Evolutionary conservation across 192 early-diverging fungal genomes (phyloP), one percentile per base, ranked within the genome.

Genomic region (Linnemannia zychae): DNA sequence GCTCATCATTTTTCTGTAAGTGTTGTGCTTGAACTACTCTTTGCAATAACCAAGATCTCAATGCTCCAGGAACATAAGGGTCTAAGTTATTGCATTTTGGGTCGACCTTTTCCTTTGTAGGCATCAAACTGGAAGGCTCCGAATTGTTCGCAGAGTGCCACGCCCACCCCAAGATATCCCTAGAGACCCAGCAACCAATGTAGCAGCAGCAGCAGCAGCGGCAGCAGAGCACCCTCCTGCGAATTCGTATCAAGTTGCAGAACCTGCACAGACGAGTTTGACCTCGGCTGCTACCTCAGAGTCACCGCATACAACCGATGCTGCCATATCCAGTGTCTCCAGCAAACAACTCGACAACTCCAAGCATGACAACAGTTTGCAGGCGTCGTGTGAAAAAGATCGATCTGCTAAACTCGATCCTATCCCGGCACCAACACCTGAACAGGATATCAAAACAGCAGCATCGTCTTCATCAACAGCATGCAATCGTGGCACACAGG

Each of bases 1-100:
- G 13, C 28, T 72, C 44, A 47, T 72, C 28, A 72, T 72, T 28
- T 72, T 72, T 72, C 31, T 72, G 71, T 72, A 72, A 49, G 71
- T 72, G 28, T 36, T 37, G 12, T n/a, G 40, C 40, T 44, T 44
- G 66, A 38, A 33, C n/a, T 15, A 67, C 11, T n/a, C n/a, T 40
- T 12, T 22, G 6, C 20, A 15, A 15, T 40, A 40, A 37, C 20
- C 11, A 16, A 6, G 16, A 7, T 7, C 67, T 20, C 67, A 3
- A 9, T n/a, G 18, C 20, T 69, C 40, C 34, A 63, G 15, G 22
- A 60, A 63, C 11, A 28, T 36, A 4, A 20, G 67, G 22, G 9
- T 3, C 31, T 37, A 20, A 37, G 20, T 69, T 69, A 24, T 34
- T 63, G 13, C 24, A 4, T 3, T 3, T 15, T 63, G 57, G 11